Base-by-base conservation (phyloP, 2,329 filamentous ascomycete species). In the Calonectria pseudoturangicola region DNA sequence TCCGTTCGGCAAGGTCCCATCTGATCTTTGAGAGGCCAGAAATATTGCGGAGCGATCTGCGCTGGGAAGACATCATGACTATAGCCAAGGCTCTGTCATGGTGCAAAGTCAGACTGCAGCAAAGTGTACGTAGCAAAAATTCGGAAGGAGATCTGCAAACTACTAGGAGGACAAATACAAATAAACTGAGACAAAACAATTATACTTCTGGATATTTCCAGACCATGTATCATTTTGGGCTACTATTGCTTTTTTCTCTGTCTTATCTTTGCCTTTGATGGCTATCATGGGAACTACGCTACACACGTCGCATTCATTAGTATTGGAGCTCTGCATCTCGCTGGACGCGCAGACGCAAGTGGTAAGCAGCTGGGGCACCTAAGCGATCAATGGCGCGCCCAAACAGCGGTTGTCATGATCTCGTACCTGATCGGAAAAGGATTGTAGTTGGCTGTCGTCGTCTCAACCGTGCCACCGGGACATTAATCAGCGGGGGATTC, bases 401-500 rank as follows among this genome's bases (percentile, higher is more conserved):
- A 41, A 58, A 41, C 33, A 54, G 47, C 28, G 18, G 25, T 18
- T 30, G 25, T 16, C 25, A 54, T 45, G 48, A 27, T 41, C n/a
- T 39, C 27, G 63, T 66, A 25, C 48, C 63, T 66, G 33, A 51
- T 66, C 48, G 33, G 48, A 54, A 27, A 66, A 4, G 27, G 13
- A 28, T 28, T 27, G 62, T 18, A n/a, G 39, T 30, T 63, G 27
- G 41, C 41, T 45, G 27, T 56, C 18, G 47, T 51, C 39, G 25
- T 66, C 47, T 25, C 21, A 43, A 50, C 30, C 54, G 45, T 27
- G 45, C 33, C 28, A 18, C 30, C 66, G 66, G 66, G 54, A 62
- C 47, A 68, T 68, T 68, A 68, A 68, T 68, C 45, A 62, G 50
- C 33, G 54, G 54, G 43, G 54, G 54, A 51, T 43, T 68, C 54